Conservation (phyloP, 2,329 filamentous ascomycete species). For the Aspergillus sergii region DNA sequence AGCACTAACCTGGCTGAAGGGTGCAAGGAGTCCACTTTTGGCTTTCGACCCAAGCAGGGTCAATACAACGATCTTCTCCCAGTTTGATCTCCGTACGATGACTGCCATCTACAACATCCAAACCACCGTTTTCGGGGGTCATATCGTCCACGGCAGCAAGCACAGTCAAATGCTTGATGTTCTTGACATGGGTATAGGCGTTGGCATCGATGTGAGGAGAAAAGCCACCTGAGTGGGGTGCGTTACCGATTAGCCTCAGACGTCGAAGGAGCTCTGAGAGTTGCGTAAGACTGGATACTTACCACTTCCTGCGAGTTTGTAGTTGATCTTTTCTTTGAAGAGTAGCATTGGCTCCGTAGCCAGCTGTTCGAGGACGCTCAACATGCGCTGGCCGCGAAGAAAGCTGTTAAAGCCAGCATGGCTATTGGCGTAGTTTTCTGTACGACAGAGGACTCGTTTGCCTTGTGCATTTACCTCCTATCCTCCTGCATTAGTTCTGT, state of each 20-base stretch:
- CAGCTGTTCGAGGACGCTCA: slow-evolving; percentile 35
- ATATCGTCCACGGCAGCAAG: slow-evolving; percentile 44
- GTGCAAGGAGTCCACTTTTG: slow-evolving; percentile 40
- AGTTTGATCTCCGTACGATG: slow-evolving; percentile 41
- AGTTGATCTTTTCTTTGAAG: slow-evolving; percentile 51
- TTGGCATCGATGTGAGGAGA: slow-evolving; percentile 45
- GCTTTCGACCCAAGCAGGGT: slow-evolving; percentile 35
- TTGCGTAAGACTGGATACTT: neutral
- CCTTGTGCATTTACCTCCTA: slow-evolving; percentile 35
- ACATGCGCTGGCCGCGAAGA: slow-evolving; percentile 37
- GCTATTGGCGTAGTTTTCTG: slow-evolving; percentile 38
- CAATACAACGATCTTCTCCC: slow-evolving; percentile 39
- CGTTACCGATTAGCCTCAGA: neutral
- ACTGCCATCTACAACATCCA: slow-evolving; percentile 45
- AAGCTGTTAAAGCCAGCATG: slow-evolving; percentile 38
- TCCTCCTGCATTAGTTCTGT: neutral
- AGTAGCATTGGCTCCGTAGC: slow-evolving; percentile 44
- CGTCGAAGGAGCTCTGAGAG: neutral
- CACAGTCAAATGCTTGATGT: slow-evolving; percentile 46
- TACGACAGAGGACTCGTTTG: slow-evolving; percentile 35
- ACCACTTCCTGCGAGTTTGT: slow-evolving; percentile 46
- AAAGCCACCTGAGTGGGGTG: slow-evolving; percentile 34
- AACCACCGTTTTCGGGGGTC: slow-evolving; percentile 40
- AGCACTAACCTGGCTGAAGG: slow-evolving; percentile 34
- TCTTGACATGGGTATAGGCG: slow-evolving; percentile 46